Percentiles rank a stretch among this genome's conserved stretches.
Evolutionary conservation across 345 rosid genomes (phyloP).

Genomic region (Lepidium africanum): DNA sequence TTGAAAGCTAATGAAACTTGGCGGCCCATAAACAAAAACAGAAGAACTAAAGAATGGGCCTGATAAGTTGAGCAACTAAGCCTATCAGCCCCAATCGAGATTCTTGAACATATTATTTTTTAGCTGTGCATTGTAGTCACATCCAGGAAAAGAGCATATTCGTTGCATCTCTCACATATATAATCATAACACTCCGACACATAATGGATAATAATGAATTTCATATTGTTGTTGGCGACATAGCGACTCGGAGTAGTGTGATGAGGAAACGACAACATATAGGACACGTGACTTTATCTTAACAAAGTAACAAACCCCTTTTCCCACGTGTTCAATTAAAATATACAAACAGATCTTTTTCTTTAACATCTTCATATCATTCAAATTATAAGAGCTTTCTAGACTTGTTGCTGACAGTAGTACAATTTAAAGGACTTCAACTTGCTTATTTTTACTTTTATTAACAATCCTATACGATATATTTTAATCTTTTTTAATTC

Average conservation of each 20-base stretch:
- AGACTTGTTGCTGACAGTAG: no score
- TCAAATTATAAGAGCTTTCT: neutral
- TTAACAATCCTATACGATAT: no score
- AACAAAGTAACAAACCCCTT: neutral
- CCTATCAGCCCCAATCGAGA: neutral
- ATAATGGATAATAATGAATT: neutral
- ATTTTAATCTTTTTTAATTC: no score
- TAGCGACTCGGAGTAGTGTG: conserved; percentile 13
- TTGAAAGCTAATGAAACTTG: no score
- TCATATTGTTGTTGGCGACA: conserved; percentile 14
- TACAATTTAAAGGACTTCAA: no score
- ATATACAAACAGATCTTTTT: neutral
- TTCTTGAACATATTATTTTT: neutral
- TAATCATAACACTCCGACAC: neutral
- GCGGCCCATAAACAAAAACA: neutral
- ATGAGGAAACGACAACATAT: conserved; percentile 10
- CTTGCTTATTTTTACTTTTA: no score
- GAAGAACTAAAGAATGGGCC: neutral
- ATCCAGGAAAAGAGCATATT: neutral
- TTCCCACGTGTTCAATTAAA: conserved; percentile 6
- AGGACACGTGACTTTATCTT: conserved; percentile 20
- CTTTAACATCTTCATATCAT: neutral
- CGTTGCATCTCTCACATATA: conserved; percentile 8
- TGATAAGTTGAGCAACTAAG: neutral
- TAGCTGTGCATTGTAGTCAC: neutral